Evolutionary conservation across 768 basidiomycete species (phyloP), one percentile per base, ranked within the genome.

Genomic region (Cystofilobasidium capitatum): DNA sequence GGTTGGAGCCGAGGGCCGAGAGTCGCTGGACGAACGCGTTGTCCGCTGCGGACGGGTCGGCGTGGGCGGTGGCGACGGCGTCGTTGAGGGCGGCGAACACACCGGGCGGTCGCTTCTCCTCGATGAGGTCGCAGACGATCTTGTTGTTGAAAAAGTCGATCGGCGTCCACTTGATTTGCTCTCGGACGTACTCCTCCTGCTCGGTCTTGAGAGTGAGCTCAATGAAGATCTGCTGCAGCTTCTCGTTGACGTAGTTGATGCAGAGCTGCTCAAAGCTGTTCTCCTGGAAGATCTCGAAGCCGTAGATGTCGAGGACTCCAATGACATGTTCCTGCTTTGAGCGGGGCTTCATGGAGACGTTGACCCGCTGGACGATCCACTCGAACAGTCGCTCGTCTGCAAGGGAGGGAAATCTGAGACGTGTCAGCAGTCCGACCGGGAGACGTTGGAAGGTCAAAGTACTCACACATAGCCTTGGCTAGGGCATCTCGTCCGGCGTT

Each of bases 161-260:
- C 0, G 93, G 93, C 0, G 88, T 94, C 96, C 96, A 99, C 78
- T 97, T 90, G 80, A 99, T 99, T 77, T 94, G 88, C 78, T 99
- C 96, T 65, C 89, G 84, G 35, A 97, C 91, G 74, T 99, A 99
- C 79, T 99, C 96, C 76, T 99, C 96, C 77, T 99, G 96, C 75
- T 99, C 96, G 22, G 94, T 92, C 81, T 99, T 99, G 75, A 99
- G 81, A 0, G 96, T 99, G 59, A 99, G 82, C 77, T 99, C 93
- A 74, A 99, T 99, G 80, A 99, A 99, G 74, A 98, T 99, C 36
- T 69, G 68, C 45, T 69, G 68, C 1, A 69, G 83, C 79, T 99
- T 99, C 79, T 99, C 96, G 82, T 99, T 99, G 80, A 98, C 96
- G 74, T 99, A 99, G 81, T 99, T 99, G 82, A 99, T 99, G 80